Evolutionary conservation across 495 filamentous ascomycete genomes (phyloP).

Genomic region (Talaromyces trachyspermus): DNA sequence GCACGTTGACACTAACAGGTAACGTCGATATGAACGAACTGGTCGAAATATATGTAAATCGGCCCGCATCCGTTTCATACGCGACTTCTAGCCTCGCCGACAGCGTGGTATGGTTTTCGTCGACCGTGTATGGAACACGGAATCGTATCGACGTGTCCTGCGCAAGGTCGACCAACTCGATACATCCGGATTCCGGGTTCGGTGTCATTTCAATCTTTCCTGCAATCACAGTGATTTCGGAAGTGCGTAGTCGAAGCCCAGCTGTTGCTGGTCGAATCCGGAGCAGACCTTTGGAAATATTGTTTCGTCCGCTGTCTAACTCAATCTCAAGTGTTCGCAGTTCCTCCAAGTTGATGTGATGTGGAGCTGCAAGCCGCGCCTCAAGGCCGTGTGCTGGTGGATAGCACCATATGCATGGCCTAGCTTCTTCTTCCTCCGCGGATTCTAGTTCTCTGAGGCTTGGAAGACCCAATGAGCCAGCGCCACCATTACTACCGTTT

Average conservation of each 20-base stretch:
- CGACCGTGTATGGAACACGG: conserved; percentile 75
- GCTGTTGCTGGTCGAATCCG: conserved; percentile 76
- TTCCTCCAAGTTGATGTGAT: conserved; percentile 62
- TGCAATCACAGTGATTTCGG: conserved; percentile 54
- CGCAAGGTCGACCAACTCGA: conserved; percentile 54
- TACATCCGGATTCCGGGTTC: conserved; percentile 56
- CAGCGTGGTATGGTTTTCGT: conserved; percentile 66
- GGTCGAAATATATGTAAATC: conserved; percentile 59
- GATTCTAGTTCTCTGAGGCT: conserved; percentile 36
- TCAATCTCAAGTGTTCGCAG: conserved; percentile 69
- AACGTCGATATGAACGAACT: conserved; percentile 61
- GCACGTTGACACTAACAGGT: conserved; percentile 89
- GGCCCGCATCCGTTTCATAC: conserved; percentile 68
- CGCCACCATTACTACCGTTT: no score
- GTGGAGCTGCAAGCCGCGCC: conserved; percentile 38
- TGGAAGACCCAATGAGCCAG: conserved; percentile 27
- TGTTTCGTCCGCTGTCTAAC: conserved; percentile 69
- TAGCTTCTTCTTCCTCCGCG: conserved; percentile 26
- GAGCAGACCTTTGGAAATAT: conserved; percentile 59
- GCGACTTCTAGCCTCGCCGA: conserved; percentile 67
- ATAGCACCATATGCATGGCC: conserved; percentile 44
- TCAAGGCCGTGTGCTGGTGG: conserved; percentile 40
- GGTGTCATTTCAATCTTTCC: conserved; percentile 46
- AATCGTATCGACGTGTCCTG: conserved; percentile 45
- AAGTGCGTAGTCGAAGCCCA: conserved; percentile 74